phyloP scores from a whole-genome alignment of 2,329 filamentous ascomycete species.

The Boeremia lycopersici region DNA sequence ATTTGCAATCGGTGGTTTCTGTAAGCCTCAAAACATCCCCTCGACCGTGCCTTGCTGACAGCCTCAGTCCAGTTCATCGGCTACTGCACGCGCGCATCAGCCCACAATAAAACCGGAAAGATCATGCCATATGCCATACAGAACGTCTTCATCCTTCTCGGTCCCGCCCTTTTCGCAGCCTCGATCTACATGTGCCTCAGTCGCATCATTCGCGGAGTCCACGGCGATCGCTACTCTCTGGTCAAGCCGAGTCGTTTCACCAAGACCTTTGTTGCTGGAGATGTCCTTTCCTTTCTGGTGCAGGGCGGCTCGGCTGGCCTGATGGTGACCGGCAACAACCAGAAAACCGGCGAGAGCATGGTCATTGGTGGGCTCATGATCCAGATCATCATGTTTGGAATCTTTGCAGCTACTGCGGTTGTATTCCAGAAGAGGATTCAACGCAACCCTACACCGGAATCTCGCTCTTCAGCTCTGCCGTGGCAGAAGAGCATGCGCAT shows the following conservation, averaged over 20 bases:
- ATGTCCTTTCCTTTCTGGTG: constrained; percentile 52
- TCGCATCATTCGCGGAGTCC: constrained; percentile 47
- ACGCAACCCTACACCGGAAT: neutral
- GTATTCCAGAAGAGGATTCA: constrained; percentile 11
- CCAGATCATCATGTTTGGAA: constrained; percentile 55
- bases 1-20: constrained; percentile 56
- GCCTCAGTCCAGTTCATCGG: constrained; percentile 56
- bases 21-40: constrained; percentile 38
- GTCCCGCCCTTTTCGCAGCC: constrained; percentile 53
- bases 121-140: constrained; percentile 50
- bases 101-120: constrained; percentile 42
- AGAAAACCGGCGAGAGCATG: constrained; percentile 36
- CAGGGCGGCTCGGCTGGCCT: constrained; percentile 49
- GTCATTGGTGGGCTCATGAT: constrained; percentile 54
- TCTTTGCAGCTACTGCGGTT: constrained; percentile 47
- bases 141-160: constrained; percentile 50
- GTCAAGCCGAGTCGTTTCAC: constrained; percentile 48
- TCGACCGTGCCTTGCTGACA: neutral
- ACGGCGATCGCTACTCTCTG: constrained; percentile 45
- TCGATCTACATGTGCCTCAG: constrained; percentile 55
- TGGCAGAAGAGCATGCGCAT: constrained; percentile 46
- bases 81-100: constrained; percentile 54
- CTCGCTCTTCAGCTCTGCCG: constrained; percentile 4
- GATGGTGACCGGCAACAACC: constrained; percentile 27
- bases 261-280: constrained; percentile 51